phyloP scores from a whole-genome alignment of 1,139 yeast genomes.

The Fermentozyma sake region DNA sequence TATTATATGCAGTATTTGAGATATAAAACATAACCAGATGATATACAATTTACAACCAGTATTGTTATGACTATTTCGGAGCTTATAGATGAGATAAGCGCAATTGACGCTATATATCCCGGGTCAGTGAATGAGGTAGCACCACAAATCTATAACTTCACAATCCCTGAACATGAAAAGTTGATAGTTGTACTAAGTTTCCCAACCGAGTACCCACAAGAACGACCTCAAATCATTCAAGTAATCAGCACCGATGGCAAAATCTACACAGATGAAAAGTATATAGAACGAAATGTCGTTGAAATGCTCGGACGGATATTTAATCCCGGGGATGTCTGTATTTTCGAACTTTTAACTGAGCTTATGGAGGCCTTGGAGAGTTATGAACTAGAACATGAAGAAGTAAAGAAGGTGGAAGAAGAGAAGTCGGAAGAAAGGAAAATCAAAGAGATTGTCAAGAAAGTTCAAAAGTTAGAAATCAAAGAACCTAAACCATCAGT shows the following conservation, averaged over 20 bases:
- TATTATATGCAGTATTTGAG: too few species aligned
- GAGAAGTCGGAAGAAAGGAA: constrained; percentile 4
- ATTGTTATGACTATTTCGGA: constrained; percentile 49
- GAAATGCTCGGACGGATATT: constrained; percentile 50
- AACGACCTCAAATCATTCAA: constrained; percentile 52
- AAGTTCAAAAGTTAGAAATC: constrained; percentile 4
- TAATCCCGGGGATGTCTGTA: constrained; percentile 60
- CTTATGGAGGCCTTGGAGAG: constrained; percentile 47
- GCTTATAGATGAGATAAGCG: constrained; percentile 70
- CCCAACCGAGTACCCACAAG: constrained; percentile 67
- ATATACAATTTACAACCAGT: neutral
- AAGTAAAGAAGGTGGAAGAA: too few species aligned
- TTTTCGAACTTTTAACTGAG: constrained; percentile 74
- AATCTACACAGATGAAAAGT: constrained; percentile 38
- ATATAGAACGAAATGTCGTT: constrained; percentile 39
- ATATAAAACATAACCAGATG: neutral
- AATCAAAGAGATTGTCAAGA: constrained; percentile 7
- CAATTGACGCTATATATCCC: constrained; percentile 89
- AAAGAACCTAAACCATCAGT: neutral
- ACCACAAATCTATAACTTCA: constrained; percentile 44
- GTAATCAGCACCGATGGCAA: constrained; percentile 33
- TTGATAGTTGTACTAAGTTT: constrained; percentile 61
- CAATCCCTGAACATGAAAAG: constrained; percentile 61
- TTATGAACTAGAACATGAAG: constrained; percentile 23
- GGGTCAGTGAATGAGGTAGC: constrained; percentile 35